Evolutionary conservation across 202 grass and related monocot genomes (phyloP).

Genomic region (Zizania palustris): DNA sequence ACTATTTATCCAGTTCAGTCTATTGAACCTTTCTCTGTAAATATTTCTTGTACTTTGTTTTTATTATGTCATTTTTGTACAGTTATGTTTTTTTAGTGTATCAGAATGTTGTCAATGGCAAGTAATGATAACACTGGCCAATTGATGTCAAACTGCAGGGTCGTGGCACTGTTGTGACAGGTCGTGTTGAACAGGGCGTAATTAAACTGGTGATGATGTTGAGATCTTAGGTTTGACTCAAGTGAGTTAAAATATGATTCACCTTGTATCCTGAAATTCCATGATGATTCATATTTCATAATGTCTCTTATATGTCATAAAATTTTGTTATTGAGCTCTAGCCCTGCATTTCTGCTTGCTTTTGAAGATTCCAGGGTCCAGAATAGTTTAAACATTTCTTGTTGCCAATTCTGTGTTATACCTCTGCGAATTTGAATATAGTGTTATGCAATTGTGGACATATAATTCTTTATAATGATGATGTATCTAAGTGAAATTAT

Average conservation of each 20-base stretch:
- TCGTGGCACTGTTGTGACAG: slow-evolving; percentile 95
- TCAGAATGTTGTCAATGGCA: slow-evolving; percentile 2
- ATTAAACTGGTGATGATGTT: slow-evolving; percentile 98
- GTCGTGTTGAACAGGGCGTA: slow-evolving; percentile 89
- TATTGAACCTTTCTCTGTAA: too few species aligned
- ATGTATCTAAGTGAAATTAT: background rate
- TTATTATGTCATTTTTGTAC: background rate
- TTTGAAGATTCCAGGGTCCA: background rate
- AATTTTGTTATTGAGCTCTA: background rate
- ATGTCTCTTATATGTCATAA: background rate
- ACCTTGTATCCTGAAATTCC: background rate
- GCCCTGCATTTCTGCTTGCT: background rate
- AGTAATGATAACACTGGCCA: background rate
- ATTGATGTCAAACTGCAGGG: slow-evolving; percentile 51
- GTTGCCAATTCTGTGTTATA: background rate
- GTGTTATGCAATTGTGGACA: background rate
- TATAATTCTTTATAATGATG: background rate
- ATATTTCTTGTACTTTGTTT: background rate
- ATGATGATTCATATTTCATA: background rate
- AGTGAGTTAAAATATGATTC: slow-evolving; percentile 46
- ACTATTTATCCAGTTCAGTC: too few species aligned
- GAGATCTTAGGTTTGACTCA: slow-evolving; percentile 83
- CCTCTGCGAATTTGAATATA: background rate
- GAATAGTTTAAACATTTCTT: background rate
- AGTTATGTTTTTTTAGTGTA: background rate